Conservation (phyloP, 352 stramenopile genomes). For the Phytophthora aleatoria region DNA sequence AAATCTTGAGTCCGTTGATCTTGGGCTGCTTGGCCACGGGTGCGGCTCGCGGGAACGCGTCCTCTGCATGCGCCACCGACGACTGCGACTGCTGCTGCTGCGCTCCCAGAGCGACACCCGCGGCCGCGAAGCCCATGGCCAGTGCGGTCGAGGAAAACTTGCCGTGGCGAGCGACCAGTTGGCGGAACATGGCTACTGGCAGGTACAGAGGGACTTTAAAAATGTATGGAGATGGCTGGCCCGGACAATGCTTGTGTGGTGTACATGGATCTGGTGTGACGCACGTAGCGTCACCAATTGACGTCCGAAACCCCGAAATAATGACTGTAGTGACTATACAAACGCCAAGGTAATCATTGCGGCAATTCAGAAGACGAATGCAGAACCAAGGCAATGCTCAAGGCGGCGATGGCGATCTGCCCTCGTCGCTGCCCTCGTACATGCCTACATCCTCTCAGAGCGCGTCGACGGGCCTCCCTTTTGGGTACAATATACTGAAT, state of each 20-base stretch:
- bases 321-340: conserved; percentile 7
- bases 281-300: conserved; percentile 1
- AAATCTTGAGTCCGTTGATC: conserved; percentile 96
- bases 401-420: conserved; percentile 58
- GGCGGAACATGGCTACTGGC: conserved; percentile 62
- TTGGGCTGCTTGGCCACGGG: conserved; percentile 87
- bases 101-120: conserved; percentile 49
- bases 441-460: conserved; percentile 44
- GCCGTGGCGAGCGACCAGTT: conserved; percentile 61
- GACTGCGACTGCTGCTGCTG: conserved; percentile 34
- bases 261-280: background rate
- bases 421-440: conserved; percentile 78
- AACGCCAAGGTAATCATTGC: background rate
- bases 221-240: conserved; percentile 21
- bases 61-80: conserved; percentile 47
- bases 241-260: conserved; percentile 8
- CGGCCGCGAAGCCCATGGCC: conserved; percentile 52
- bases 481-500: conserved; percentile 41
- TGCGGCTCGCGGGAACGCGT: conserved; percentile 56
- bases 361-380: conserved; percentile 12
- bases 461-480: conserved; percentile 22
- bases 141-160: conserved; percentile 52
- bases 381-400: conserved; percentile 24
- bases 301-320: background rate
- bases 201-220: conserved; percentile 18